Conservation (phyloP, 73 alveolate species). For the Paramecium biaurelia region DNA sequence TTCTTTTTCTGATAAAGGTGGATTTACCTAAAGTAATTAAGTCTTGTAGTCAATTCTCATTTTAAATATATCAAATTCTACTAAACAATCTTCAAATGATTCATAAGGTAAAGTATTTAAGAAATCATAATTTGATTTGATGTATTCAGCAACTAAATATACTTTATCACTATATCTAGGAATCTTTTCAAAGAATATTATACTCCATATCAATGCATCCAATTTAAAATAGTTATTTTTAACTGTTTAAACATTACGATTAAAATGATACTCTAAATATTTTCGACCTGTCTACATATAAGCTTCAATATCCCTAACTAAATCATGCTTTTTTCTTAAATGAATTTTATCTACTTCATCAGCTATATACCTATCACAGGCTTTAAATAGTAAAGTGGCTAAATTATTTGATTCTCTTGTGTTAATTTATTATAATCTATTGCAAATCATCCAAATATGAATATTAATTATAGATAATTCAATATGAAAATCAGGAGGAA, state of each 20-base stretch:
- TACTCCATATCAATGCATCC: conserved; percentile 83
- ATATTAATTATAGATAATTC: conserved; percentile 76
- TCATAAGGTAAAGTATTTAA: conserved; percentile 65
- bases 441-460: conserved; percentile 75
- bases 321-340: conserved; percentile 75
- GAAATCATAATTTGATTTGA: conserved; percentile 68
- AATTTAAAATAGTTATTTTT: conserved; percentile 73
- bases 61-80: conserved; percentile 77
- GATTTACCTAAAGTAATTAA: conserved; percentile 65
- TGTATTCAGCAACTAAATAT: conserved; percentile 80
- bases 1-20: conserved; percentile 76
- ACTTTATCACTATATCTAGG: conserved; percentile 83
- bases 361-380: conserved; percentile 62
- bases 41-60: conserved; percentile 72
- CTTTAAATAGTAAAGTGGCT: conserved; percentile 63
- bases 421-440: conserved; percentile 50
- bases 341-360: conserved; percentile 73
- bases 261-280: conserved; percentile 78
- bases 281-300: conserved; percentile 74
- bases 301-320: conserved; percentile 75
- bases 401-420: conserved; percentile 1
- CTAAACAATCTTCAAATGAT: conserved; percentile 73
- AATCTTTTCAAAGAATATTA: conserved; percentile 79
- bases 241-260: conserved; percentile 68
- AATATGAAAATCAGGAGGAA: conserved; percentile 84